phyloP scores from a whole-genome alignment of 2,329 filamentous ascomycete species.

The Talaromyces sp. region DNA sequence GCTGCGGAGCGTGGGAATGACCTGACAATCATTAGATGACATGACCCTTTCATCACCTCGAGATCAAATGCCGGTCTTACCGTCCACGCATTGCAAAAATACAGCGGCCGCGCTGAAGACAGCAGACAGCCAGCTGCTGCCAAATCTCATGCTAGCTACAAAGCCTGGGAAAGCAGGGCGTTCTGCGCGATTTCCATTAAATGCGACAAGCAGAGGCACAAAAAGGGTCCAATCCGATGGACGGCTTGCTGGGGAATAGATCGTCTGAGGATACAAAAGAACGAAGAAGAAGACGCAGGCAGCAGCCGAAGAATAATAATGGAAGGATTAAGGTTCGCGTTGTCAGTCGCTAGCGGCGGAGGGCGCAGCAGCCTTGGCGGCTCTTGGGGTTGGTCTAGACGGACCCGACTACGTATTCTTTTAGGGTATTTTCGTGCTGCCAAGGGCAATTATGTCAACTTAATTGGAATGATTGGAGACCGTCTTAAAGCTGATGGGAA shows the following conservation, averaged over 20 bases:
- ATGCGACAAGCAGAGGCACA: not conserved
- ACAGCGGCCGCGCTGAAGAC: slow-evolving; percentile 3
- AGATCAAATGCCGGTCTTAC: not conserved
- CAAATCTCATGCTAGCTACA: slow-evolving; percentile 2
- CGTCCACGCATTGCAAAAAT: slow-evolving; percentile 6
- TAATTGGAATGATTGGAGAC: too few relatives aligned
- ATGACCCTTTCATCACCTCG: not conserved
- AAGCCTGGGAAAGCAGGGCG: not conserved
- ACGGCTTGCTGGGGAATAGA: not conserved
- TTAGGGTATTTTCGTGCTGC: too few relatives aligned
- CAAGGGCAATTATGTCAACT: too few relatives aligned
- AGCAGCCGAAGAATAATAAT: not conserved
- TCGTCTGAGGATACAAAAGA: not conserved
- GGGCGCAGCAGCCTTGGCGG: slow-evolving; percentile 10
- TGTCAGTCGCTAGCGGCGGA: not conserved
- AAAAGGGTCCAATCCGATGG: not conserved
- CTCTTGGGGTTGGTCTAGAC: not conserved
- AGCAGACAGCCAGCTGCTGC: slow-evolving; percentile 3
- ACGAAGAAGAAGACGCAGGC: not conserved
- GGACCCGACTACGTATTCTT: too few relatives aligned
- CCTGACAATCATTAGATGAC: slow-evolving; percentile 36
- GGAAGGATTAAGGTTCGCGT: not conserved
- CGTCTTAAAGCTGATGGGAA: too few relatives aligned
- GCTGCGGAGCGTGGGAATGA: slow-evolving; percentile 69
- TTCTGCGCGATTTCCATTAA: not conserved